A percentile compares a stretch with the other conserved stretches of the same genome.
phyloP scores from a whole-genome alignment of 2,329 filamentous ascomycete species.

The Eutypa lata region DNA sequence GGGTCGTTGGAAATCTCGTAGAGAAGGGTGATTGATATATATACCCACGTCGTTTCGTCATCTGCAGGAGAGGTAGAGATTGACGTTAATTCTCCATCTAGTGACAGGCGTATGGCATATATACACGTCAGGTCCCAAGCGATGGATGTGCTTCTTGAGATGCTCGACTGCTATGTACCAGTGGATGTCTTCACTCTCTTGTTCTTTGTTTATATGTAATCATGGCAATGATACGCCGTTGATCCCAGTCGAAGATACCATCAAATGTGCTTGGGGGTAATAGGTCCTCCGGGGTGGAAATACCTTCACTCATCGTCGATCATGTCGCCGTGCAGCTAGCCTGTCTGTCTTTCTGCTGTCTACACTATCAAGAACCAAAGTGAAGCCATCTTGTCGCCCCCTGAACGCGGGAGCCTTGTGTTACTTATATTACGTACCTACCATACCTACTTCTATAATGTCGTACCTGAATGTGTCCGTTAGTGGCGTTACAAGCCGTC shows the following conservation, averaged over 20 bases:
- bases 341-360: not conserved
- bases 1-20: slow-evolving; percentile 14
- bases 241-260: slow-evolving; percentile 26
- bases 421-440: too few species aligned
- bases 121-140: slow-evolving; percentile 9
- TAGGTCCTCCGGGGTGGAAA: slow-evolving; percentile 12
- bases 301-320: slow-evolving; percentile 12
- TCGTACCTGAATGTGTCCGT: too few species aligned
- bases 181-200: slow-evolving; percentile 21
- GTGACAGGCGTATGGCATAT: slow-evolving; percentile 21
- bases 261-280: slow-evolving; percentile 28
- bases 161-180: slow-evolving; percentile 25
- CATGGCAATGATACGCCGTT: slow-evolving; percentile 23
- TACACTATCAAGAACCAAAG: not conserved
- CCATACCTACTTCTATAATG: too few species aligned
- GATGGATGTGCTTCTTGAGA: slow-evolving; percentile 12
- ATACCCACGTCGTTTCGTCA: slow-evolving; percentile 23
- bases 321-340: too few species aligned
- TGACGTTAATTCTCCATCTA: slow-evolving; percentile 19
- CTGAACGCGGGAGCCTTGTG: too few species aligned
- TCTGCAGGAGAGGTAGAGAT: slow-evolving; percentile 21
- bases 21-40: slow-evolving; percentile 21
- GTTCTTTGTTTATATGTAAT: slow-evolving; percentile 26
- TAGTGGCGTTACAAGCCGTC: too few species aligned
- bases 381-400: too few species aligned